Conservation (phyloP, 2,329 filamentous ascomycete genomes). For the Xylaria sp. region DNA sequence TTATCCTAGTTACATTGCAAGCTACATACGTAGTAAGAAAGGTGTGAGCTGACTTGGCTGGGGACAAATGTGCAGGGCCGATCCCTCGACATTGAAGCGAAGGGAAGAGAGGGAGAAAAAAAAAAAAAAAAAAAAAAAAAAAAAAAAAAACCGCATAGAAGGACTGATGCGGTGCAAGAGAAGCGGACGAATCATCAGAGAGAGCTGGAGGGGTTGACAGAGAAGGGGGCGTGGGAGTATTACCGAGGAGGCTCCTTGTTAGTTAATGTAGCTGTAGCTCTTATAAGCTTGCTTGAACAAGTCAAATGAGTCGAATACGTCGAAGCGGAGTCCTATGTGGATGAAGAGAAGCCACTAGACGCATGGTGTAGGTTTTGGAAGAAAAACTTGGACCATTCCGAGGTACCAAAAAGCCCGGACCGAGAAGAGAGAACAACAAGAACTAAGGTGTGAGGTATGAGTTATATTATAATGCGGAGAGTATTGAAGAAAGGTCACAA, state of each 20-base stretch:
- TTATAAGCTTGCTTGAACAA: constrained; percentile 29
- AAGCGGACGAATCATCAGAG: constrained; percentile 45
- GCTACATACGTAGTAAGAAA: no score
- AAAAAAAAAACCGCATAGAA: constrained; percentile 32
- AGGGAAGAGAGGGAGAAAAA: constrained; percentile 35
- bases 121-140: no score
- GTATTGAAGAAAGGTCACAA: no score
- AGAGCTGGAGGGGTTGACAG: constrained; percentile 33
- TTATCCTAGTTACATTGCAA: constrained; percentile 38
- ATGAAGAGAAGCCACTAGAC: constrained; percentile 8
- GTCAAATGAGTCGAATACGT: constrained; percentile 26
- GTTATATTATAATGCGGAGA: neutral
- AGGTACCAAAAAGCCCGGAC: constrained; percentile 6
- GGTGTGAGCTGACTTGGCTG: constrained; percentile 46
- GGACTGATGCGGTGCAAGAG: constrained; percentile 44
- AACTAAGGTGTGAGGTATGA: neutral
- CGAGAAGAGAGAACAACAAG: constrained; percentile 11
- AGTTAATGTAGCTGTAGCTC: neutral
- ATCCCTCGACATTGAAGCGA: constrained; percentile 46
- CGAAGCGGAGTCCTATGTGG: constrained; percentile 21
- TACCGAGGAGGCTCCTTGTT: constrained; percentile 44
- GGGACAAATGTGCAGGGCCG: constrained; percentile 47
- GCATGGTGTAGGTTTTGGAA: neutral
- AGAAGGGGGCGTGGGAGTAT: constrained; percentile 45
- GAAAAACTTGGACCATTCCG: constrained; percentile 3